Conservation (phyloP, 208 protist genomes). For the Willaertia magna region DNA sequence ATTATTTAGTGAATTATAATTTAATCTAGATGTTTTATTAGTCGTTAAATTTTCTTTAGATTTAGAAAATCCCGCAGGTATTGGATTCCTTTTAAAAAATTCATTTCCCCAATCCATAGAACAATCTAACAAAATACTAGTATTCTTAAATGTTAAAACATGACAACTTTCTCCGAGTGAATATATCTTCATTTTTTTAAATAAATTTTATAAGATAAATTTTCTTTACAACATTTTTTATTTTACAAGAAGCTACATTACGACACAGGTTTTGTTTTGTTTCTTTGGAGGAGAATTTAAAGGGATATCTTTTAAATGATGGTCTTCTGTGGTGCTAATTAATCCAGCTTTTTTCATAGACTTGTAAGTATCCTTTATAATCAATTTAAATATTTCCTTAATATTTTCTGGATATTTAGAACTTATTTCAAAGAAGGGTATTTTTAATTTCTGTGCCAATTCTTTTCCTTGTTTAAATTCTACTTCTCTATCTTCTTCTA, state of each 20-base stretch:
- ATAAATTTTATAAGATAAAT: too few species aligned
- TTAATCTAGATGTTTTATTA: neutral
- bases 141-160: neutral
- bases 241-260: too few species aligned
- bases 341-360: too few species aligned
- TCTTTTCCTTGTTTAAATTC: conserved; percentile 30
- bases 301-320: too few species aligned
- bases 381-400: too few species aligned
- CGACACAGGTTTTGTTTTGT: too few species aligned
- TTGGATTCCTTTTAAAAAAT: neutral
- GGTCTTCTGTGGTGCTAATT: too few species aligned
- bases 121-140: neutral
- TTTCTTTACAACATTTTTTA: too few species aligned
- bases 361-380: too few species aligned
- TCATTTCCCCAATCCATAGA: neutral
- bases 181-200: neutral
- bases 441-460: neutral
- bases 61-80: neutral
- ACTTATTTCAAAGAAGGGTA: neutral
- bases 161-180: neutral
- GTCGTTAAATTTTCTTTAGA: neutral
- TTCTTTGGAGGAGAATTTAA: too few species aligned
- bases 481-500: conserved; percentile 37
- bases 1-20: neutral
- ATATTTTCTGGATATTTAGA: conserved; percentile 4